A percentile compares a stretch with the other conserved stretches of the same genome.
These are phyloP conservation scores for Nakazawaea peltata DNA, from an alignment of 805 yeast genomes.

Conservation along the genomic window DNA sequence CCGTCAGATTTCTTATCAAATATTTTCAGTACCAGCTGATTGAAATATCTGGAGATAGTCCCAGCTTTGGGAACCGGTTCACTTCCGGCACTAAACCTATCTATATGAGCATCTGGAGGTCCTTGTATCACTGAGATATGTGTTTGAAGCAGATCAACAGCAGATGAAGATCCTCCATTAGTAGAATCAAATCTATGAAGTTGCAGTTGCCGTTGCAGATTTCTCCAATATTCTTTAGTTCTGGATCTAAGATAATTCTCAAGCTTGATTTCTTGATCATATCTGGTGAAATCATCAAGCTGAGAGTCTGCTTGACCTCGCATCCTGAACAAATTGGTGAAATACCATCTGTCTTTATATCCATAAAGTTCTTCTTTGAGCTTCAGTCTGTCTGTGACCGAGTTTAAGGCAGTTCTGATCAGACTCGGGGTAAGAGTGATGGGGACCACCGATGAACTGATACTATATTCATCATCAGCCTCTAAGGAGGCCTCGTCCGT, in stretches of 20 bases:
- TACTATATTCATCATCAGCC: not conserved
- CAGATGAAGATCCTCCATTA: no score
- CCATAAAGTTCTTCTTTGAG: constrained; percentile 4
- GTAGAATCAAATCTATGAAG: constrained; percentile 2
- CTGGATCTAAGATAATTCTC: constrained; percentile 20
- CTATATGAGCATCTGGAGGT: no score
- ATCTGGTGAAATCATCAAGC: constrained; percentile 21
- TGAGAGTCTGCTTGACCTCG: not conserved
- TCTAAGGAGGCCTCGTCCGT: no score
- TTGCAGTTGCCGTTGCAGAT: not conserved
- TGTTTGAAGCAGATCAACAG: no score
- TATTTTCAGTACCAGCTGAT: no score
- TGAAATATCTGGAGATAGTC: not conserved
- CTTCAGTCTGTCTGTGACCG: constrained; percentile 4
- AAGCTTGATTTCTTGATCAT: constrained; percentile 16
- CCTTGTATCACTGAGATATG: no score
- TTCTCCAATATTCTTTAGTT: constrained; percentile 7
- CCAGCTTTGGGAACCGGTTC: not conserved
- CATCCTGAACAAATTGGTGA: constrained; percentile 17
- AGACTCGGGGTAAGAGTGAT: not conserved
- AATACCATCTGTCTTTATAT: constrained; percentile 12
- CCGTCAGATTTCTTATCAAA: no score
- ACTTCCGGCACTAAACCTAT: constrained; percentile 5
- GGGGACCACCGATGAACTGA: constrained; percentile 3
- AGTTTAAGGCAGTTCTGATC: constrained; percentile 1